Evolutionary conservation across 2,329 filamentous ascomycete genomes (phyloP), one percentile per base, ranked within the genome.

Genomic region (Paraphaeosphaeria minitans): DNA sequence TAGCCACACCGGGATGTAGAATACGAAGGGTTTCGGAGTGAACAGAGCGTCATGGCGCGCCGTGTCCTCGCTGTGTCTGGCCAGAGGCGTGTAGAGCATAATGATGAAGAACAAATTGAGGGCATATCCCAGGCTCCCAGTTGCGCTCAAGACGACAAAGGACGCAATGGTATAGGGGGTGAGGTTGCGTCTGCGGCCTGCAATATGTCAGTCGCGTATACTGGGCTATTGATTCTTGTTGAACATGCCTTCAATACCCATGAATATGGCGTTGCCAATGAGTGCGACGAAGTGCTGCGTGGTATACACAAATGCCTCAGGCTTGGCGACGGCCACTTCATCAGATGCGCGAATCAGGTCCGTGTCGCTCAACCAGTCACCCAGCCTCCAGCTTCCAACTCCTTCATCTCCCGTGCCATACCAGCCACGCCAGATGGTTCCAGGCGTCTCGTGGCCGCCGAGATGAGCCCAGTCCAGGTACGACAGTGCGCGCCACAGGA

Each of bases 61-160:
- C 47, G 52, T 67, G 57, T 65, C 74, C 21, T 58, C 67, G 54
- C 57, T 68, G 70, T 67, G 75, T 53, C 84, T 60, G 1, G 84
- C 82, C 5, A 82, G 70, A 0, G 85, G 85, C 0, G 83, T 86
- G 27, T 87, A 79, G 10, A 87, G 75, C 29, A 88, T 75, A 8
- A 84, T 81, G 10, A 88, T 68, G 66, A 85, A 87, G 76, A 89
- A 89, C 31, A 89, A 74, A 64, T 86, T 88, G 72, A 87, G 83
- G 2, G 86, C 84, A 64, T 85, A 88, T 0, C 85, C 86, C 12
- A 89, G 75, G 56, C 82, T 85, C 54, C 87, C 81, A 5, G 86
- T 76, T 54, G 88, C 85, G 16, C 83, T 82, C n/a, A 89, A 74
- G 14, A 82, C 71, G 58, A 88, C 79, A 63, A 87, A 89, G 1